Base-by-base conservation (phyloP, 352 stramenopile genomes). In the Pythium sp. region DNA sequence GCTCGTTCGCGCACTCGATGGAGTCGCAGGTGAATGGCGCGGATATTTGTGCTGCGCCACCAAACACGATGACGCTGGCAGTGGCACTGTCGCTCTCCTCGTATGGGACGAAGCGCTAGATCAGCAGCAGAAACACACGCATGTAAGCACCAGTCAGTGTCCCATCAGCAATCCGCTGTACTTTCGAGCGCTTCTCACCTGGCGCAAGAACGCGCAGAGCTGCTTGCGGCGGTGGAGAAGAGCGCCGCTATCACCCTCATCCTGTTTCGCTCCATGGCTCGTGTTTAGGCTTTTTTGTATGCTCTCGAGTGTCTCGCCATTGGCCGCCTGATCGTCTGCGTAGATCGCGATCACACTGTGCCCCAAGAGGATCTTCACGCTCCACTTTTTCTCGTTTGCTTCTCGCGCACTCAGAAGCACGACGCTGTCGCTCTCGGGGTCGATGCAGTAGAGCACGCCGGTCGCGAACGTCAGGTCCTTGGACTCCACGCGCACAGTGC, bases 371-470 rank as follows among this genome's bases (percentile, higher is more conserved):
- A 69, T 41, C 41, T 69, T 63, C 5, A 69, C 55, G 30, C 64
- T 46, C 54, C 54, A 67, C 8, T 49, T 8, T 22, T 12, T 53
- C 14, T 43, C 18, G 4, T 32, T 9, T 11, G 49, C 41, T 60
- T 63, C 14, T 80, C 60, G 38, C 69, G 38, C 34, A 26, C 58
- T 69, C 43, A 88, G 30, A 30, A 91, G 64, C 53, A 75, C 82
- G 32, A 89, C 79, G 64, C 83, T 69, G 61, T 78, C 77, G 41
- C 68, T 89, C 65, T 85, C 79, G 1, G 82, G 82, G 65, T 92
- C 81, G 49, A 90, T 75, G 56, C 69, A 79, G 61, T 85, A 85
- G 24, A 92, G 62, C 26, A 90, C 64, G 11, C 84, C 84, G 38
- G 59, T 54, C 5, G 70, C 69, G 32, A 67, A 75, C 22, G 78